Base-by-base conservation (phyloP, 1,284 basidiomycete genomes). In the Ganoderma boninense region DNA sequence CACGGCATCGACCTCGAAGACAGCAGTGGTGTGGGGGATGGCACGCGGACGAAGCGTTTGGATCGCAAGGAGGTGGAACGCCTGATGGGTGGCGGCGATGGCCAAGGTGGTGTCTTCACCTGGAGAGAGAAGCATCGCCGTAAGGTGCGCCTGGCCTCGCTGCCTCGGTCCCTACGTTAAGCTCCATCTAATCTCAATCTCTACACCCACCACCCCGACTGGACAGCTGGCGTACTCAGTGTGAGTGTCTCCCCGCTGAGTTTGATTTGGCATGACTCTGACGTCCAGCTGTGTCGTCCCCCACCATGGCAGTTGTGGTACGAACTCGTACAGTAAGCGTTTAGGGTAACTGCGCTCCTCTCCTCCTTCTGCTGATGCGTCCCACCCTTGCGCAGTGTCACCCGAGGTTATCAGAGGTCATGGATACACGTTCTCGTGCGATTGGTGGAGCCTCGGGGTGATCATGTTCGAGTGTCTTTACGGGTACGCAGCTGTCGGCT, bases 401-500 rank as follows among this genome's bases (percentile, higher is more conserved):
- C 96, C 96, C 42, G 97, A 99, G 80, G 97, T 99, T 54, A 95
- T 99, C 76, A 90, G 96, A 77, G 93, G 93, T 23, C 92, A 94
- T 78, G 97, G 97, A 32, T 99, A 99, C 82, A 92, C 95, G 62
- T 97, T 95, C 82, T 94, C 93, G 44, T 98, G 96, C 80, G 97
- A 99, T 79, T 99, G 97, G 97, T 99, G 97, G 97, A 96, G 95
- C 80, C 87, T 98, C 62, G 97, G 97, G 29, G 93, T 97, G 66
- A 97, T 98, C 79, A 92, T 96, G 89, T 95, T 91, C 77, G 95
- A 96, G 81, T 96, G 94, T 79, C 84, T 97, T 77, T 97, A 95
- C 77, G 95, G 95, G 92, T 94, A 79, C 75, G 89, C 84, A 71
- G 75, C 67, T 69, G 54, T 62, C 62, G 80, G 54, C 78, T 62